Evolutionary conservation across 1,284 basidiomycete genomes (phyloP).

Genomic region (Austropuccinia psidii): DNA sequence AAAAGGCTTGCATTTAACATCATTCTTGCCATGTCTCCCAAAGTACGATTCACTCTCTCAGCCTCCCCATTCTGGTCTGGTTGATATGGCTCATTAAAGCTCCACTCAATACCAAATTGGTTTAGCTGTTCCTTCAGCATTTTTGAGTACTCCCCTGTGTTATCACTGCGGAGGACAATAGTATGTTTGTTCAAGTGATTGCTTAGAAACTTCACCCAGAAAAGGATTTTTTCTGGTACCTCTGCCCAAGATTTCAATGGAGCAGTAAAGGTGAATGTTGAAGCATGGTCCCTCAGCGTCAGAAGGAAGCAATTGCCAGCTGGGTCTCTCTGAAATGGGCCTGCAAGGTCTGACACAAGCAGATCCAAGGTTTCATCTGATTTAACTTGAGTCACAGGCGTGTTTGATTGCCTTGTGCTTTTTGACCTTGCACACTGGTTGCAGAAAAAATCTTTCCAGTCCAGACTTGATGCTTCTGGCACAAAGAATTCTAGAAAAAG

Average conservation of each 20-base stretch:
- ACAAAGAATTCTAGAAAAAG: too few species aligned
- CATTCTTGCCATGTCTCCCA: neutral
- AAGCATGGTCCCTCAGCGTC: neutral
- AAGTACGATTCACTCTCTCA: neutral
- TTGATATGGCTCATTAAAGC: neutral
- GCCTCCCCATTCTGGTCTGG: conserved; percentile 14
- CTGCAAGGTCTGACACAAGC: neutral
- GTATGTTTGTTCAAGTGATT: too few species aligned
- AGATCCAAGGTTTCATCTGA: neutral
- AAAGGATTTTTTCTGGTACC: too few species aligned
- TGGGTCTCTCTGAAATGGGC: neutral
- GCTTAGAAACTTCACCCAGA: too few species aligned
- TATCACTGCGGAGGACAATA: neutral
- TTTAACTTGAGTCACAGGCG: too few species aligned
- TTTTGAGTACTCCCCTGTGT: neutral
- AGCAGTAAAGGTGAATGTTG: neutral
- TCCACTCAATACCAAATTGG: neutral
- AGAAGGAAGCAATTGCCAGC: neutral
- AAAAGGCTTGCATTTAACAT: neutral
- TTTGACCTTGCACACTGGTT: too few species aligned
- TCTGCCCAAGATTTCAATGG: too few species aligned
- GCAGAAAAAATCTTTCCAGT: too few species aligned
- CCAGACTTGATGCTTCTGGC: too few species aligned
- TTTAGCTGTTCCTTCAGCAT: neutral
- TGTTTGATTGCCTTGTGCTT: too few species aligned